A percentile compares a stretch with the other conserved stretches of the same genome.
These are phyloP conservation scores for Myriangium duriaei DNA, from an alignment of 2,329 filamentous ascomycete genomes.

Conservation along the genomic window DNA sequence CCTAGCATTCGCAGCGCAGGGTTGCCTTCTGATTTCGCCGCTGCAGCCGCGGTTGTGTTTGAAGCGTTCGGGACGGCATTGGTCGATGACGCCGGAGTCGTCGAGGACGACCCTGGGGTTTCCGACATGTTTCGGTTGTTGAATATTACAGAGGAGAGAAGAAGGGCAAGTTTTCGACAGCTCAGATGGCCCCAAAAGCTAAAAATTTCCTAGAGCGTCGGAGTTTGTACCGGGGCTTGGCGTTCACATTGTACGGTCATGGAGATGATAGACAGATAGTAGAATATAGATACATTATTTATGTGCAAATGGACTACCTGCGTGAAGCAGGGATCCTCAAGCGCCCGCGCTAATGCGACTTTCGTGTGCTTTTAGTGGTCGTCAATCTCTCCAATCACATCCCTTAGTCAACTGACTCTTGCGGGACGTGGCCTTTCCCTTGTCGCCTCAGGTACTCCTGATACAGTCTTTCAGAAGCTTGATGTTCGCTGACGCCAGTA, in stretches of 20 bases:
- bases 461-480: slow-evolving; percentile 21
- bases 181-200: too few species aligned
- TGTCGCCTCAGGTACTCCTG: slow-evolving; percentile 24
- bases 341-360: too few species aligned
- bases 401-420: too few species aligned
- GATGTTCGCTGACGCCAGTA: slow-evolving; percentile 13
- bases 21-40: slow-evolving; percentile 42
- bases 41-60: slow-evolving; percentile 15
- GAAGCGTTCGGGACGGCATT: slow-evolving; percentile 2
- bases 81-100: background rate
- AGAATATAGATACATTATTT: too few species aligned
- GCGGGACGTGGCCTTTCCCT: slow-evolving; percentile 11
- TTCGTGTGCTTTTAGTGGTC: too few species aligned
- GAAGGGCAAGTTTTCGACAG: too few species aligned
- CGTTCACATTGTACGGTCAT: background rate
- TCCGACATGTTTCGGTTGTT: background rate
- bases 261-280: too few species aligned
- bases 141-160: too few species aligned
- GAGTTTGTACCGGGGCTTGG: background rate
- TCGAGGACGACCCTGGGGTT: background rate
- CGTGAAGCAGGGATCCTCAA: too few species aligned
- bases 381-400: too few species aligned
- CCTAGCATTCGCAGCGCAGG: slow-evolving; percentile 63
- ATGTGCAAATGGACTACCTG: too few species aligned
- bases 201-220: background rate